Conservation (phyloP, 2,329 filamentous ascomycete species). For the Pestalotiopsis sp. region DNA sequence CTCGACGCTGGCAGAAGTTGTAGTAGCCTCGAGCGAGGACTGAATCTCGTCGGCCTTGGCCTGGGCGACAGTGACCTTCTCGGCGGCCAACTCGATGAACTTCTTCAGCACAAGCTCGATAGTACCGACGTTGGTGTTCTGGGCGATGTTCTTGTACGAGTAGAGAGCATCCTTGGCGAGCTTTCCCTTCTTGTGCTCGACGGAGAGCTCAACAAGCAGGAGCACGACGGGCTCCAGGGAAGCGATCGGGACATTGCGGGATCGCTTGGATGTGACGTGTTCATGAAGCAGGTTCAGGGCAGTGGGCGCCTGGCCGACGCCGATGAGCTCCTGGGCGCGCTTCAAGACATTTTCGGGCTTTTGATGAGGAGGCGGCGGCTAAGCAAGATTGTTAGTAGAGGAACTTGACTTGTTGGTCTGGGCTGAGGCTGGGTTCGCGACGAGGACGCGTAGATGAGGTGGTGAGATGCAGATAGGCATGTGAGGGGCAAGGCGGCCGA, state of each 20-base stretch:
- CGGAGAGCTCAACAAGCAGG: conserved; percentile 92
- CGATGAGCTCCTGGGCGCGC: conserved; percentile 97
- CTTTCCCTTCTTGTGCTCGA: conserved; percentile 97
- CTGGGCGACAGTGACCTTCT: conserved; percentile 95
- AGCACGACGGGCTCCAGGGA: conserved; percentile 98
- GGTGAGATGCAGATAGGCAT: background rate
- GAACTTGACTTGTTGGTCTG: background rate
- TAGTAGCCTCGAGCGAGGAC: conserved; percentile 76
- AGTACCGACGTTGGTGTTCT: conserved; percentile 97
- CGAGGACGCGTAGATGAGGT: background rate
- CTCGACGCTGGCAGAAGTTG: conserved; percentile 75
- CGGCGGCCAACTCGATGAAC: conserved; percentile 95
- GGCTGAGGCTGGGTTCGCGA: background rate
- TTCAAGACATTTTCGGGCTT: conserved; percentile 99
- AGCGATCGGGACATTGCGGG: conserved; percentile 93
- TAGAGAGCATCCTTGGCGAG: conserved; percentile 98
- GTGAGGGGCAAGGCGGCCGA: background rate
- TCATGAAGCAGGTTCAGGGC: conserved; percentile 95
- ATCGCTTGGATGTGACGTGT: conserved; percentile 98
- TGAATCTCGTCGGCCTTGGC: conserved; percentile 95
- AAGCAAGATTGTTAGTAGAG: background rate
- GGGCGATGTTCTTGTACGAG: conserved; percentile 99
- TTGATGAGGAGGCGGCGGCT: conserved; percentile 89
- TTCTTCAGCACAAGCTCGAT: conserved; percentile 97
- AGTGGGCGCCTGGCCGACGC: conserved; percentile 88